Evolutionary conservation across 352 stramenopile species (phyloP).

Genomic region (Phytopythium kandeliae): DNA sequence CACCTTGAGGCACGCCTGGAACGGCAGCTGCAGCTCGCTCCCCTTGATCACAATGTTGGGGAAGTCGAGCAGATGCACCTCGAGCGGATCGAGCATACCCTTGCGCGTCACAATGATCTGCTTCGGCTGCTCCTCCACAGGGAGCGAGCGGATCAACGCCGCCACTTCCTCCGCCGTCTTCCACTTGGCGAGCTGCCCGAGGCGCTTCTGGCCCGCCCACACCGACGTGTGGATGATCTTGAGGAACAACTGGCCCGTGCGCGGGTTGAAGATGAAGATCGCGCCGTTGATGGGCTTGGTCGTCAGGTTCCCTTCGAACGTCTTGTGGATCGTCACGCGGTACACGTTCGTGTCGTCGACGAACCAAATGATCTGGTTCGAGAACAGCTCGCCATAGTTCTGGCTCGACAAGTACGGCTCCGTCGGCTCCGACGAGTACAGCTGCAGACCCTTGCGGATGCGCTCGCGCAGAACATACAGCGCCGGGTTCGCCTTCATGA

Average conservation of each 20-base stretch:
- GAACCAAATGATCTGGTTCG: slow-evolving; percentile 99
- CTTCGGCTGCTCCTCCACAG: slow-evolving; percentile 99
- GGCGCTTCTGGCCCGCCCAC: slow-evolving; percentile 99
- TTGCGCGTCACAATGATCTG: slow-evolving; percentile 99
- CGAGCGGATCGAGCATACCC: slow-evolving; percentile 98
- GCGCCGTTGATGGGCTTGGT: slow-evolving; percentile 99
- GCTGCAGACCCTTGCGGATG: slow-evolving; percentile 99
- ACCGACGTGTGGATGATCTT: slow-evolving; percentile 99
- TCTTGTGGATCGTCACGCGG: slow-evolving; percentile 99
- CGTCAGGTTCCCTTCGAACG: slow-evolving; percentile 98
- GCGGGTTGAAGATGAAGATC: slow-evolving; percentile 99
- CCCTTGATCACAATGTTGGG: slow-evolving; percentile 99
- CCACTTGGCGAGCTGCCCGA: slow-evolving; percentile 99
- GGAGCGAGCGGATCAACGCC: slow-evolving; percentile 97
- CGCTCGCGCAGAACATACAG: slow-evolving; percentile 99
- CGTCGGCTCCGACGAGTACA: slow-evolving; percentile 99
- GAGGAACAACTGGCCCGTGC: slow-evolving; percentile 98
- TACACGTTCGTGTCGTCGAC: slow-evolving; percentile 99
- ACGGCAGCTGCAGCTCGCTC: slow-evolving; percentile 98
- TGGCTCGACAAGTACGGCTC: slow-evolving; percentile 99
- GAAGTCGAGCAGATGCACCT: slow-evolving; percentile 99
- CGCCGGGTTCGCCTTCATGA: slow-evolving; percentile 99
- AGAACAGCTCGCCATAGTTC: slow-evolving; percentile 99
- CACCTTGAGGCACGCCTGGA: slow-evolving; percentile 99
- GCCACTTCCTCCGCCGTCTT: slow-evolving; percentile 99